Conservation (phyloP, 306 rosid genomes). For the Carpinus viminea region DNA sequence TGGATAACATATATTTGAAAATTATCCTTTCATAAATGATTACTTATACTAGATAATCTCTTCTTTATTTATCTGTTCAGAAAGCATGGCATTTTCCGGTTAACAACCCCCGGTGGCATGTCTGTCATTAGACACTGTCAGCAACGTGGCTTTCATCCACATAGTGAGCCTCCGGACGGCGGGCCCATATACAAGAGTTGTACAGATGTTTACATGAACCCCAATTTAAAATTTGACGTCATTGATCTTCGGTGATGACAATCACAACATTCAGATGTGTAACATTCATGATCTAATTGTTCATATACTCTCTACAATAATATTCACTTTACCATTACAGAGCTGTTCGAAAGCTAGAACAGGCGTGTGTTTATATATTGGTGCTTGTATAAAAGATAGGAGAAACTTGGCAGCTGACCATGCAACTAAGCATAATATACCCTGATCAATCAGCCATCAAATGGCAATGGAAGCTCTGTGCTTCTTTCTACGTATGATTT, state of each 20-base stretch:
- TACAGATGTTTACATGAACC: conserved; percentile 94
- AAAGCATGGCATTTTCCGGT: conserved; percentile 90
- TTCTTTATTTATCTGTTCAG: conserved; percentile 44
- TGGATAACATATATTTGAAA: background rate
- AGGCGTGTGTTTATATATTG: conserved; percentile 26
- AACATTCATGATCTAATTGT: conserved; percentile 38
- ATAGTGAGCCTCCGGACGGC: conserved; percentile 82
- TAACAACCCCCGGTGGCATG: conserved; percentile 93
- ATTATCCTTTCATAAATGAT: background rate
- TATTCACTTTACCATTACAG: conserved; percentile 28
- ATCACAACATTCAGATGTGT: conserved; percentile 2
- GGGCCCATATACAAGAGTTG: conserved; percentile 82
- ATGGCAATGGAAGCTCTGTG: background rate
- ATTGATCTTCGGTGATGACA: conserved; percentile 78
- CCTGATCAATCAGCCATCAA: conserved; percentile 17
- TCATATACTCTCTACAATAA: conserved; percentile 29
- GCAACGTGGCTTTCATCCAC: conserved; percentile 93
- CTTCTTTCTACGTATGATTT: background rate
- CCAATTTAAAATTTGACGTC: conserved; percentile 77
- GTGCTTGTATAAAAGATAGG: conserved; percentile 22
- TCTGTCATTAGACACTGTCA: conserved; percentile 84
- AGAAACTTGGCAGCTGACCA: conserved; percentile 26
- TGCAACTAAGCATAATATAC: conserved; percentile 11
- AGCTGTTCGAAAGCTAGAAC: conserved; percentile 18
- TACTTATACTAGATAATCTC: background rate